A percentile compares a stretch with the other conserved stretches of the same genome.
Evolutionary conservation across 225 moss, liverwort and hornwort genomes (phyloP).

Genomic region (Antitrichia curtipendula): DNA sequence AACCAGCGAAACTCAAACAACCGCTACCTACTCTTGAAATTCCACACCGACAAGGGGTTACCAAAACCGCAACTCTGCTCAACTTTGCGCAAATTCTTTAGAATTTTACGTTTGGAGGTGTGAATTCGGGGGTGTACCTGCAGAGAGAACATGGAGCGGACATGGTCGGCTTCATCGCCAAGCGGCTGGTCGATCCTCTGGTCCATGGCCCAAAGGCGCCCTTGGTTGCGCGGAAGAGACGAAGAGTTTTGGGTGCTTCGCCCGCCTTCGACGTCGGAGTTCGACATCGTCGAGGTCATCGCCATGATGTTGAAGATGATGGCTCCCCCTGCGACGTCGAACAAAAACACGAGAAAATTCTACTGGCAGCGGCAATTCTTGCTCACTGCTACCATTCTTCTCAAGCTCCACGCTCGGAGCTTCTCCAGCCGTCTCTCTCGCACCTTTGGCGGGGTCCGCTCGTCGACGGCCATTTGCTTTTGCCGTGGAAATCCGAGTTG

Average conservation of each 20-base stretch:
- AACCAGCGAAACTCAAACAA: not conserved
- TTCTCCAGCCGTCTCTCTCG: not conserved
- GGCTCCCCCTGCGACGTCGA: not conserved
- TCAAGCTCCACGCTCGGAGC: not conserved
- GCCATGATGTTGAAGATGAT: not conserved
- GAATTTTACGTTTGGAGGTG: not conserved
- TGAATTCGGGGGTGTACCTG: constrained; percentile 12
- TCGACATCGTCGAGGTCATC: not conserved
- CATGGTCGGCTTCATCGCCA: constrained; percentile 61
- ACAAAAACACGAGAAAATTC: not conserved
- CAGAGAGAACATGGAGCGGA: constrained; percentile 23
- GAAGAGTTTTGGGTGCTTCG: not conserved
- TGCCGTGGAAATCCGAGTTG: not conserved
- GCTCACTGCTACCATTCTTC: not conserved
- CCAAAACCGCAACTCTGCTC: not conserved
- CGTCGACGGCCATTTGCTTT: not conserved
- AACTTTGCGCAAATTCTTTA: not conserved
- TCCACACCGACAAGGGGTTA: not conserved
- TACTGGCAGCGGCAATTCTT: not conserved
- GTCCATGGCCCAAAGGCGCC: constrained; percentile 66
- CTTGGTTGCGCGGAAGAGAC: not conserved
- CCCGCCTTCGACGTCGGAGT: not conserved
- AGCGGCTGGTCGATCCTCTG: constrained; percentile 74
- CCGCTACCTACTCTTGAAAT: not conserved
- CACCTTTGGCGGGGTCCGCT: not conserved